Evolutionary conservation across 2,329 filamentous ascomycete species (phyloP), one percentile per base, ranked within the genome.

Genomic region (Cercospora zeina): DNA sequence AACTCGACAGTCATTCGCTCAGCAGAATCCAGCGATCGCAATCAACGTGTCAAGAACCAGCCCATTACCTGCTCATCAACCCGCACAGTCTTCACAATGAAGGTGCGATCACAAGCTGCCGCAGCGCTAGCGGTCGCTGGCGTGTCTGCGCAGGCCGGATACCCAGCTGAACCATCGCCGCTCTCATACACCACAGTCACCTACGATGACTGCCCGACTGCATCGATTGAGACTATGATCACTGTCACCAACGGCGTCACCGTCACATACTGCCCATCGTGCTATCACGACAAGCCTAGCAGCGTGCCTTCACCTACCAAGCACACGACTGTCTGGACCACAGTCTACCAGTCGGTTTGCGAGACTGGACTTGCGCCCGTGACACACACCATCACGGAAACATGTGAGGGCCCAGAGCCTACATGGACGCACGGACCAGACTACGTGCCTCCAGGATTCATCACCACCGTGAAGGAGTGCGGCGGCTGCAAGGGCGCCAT

Each of bases 351-450:
- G 50, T 73, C 72, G 11, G 62, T 75, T 4, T 76, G 74, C 70
- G 69, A 72, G 13, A 75, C 73, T 16, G 73, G 71, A 51, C 64
- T 68, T 16, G 70, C 70, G 3, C 70, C 72, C 36, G 67, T 65
- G 37, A 74, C 71, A 16, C 74, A 75, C 69, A 77, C 74, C 19
- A 69, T 76, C 59, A 77, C 75, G 34, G 74, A 77, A 56, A 72
- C 67, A 60, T 77, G 75, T 66, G 67, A 67, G 14, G 73, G 71
- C 34, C 57, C 70, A 9, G 72, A 68, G 39, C 73, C 74, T 16
- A 75, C 74, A 10, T 76, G 70, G 69, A 71, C 70, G 13, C 67
- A 70, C 36, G 73, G 71, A 50, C 66, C 72, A 30, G 65, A 62
- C 59, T 70, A 76, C 61, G 65, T 76, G 30, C 74, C 74, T 13